Base-by-base conservation (phyloP, 2,329 filamentous ascomycete species). In the Verruconis gallopava region DNA sequence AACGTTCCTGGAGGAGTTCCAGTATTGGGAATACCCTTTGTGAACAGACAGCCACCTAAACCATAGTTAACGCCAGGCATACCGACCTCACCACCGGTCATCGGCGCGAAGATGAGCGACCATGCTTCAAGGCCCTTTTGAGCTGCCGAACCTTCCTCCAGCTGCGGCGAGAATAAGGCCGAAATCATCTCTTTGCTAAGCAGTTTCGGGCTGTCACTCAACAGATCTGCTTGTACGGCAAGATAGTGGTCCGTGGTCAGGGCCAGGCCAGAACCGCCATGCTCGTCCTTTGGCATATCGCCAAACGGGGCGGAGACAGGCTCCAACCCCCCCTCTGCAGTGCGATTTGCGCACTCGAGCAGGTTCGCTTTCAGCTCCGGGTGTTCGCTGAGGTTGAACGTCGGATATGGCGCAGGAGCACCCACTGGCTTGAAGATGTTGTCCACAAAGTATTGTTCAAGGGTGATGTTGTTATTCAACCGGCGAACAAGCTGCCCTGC, bases 401-500 rank as follows among this genome's bases (percentile, higher is more conserved):
- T 55, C 9, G 48, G 48, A 38, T 46, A 49, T 3, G 51, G 52
- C 3, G 48, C 46, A 1, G 34, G 43, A 21, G 43, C 14, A 11
- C 44, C 44, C 6, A 44, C 21, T 22, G 21, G 36, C 17, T 38
- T 30, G 21, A 20, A 46, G 20, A 46, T 46, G 30, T 44, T 22
- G 28, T 35, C 21, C 5, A 22, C 28, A 18, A 44, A 39, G 37
- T 44, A 46, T 2, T 44, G 25, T 20, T 46, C 38, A 5, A 46
- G 21, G 9, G 47, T 47, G 39, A 55, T 48, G 4, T 59, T 59
- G 0, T 60, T 64, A 4, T 66, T 34, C 3, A 52, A 47, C 3
- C 51, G 53, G 50, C 69, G 64, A 3, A 73, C 53, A 1, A 64
- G 53, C 3, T 62, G 45, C 3, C 66, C 68, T 1, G 64, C 68